Evolutionary conservation across 148 eudicot genomes (phyloP).

Genomic region (Limonium bicolor): DNA sequence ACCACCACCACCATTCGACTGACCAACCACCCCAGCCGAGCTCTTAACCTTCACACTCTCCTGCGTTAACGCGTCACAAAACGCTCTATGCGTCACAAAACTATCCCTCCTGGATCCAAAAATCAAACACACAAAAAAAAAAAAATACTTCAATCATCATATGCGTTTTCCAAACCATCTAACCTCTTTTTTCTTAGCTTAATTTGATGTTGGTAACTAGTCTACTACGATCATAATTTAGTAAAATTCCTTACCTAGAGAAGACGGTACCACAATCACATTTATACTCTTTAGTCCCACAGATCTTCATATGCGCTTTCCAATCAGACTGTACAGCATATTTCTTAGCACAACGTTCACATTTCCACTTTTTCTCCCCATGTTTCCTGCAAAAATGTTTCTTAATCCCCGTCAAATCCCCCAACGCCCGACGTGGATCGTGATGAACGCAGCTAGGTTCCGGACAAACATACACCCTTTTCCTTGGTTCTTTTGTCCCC

Average conservation of each 20-base stretch:
- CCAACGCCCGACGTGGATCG: constrained; percentile 52
- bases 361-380: constrained; percentile 79
- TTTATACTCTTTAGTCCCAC: constrained; percentile 54
- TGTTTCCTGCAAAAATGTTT: constrained; percentile 67
- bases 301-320: constrained; percentile 72
- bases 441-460: constrained; percentile 51
- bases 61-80: constrained; percentile 59
- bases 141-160: background rate
- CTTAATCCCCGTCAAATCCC: constrained; percentile 68
- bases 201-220: no score
- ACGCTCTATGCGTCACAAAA: constrained; percentile 69
- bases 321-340: constrained; percentile 75
- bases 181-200: background rate
- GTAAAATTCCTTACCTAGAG: constrained; percentile 42
- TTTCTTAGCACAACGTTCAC: constrained; percentile 52
- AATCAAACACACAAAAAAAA: background rate
- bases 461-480: constrained; percentile 57
- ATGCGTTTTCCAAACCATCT: background rate
- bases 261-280: constrained; percentile 77
- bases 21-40: background rate
- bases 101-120: constrained; percentile 51
- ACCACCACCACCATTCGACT: background rate
- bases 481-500: constrained; percentile 24
- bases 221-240: no score
- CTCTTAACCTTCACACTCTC: constrained; percentile 38